phyloP scores from a whole-genome alignment of 2,329 filamentous ascomycete species.

The Colletotrichum theobromicola region DNA sequence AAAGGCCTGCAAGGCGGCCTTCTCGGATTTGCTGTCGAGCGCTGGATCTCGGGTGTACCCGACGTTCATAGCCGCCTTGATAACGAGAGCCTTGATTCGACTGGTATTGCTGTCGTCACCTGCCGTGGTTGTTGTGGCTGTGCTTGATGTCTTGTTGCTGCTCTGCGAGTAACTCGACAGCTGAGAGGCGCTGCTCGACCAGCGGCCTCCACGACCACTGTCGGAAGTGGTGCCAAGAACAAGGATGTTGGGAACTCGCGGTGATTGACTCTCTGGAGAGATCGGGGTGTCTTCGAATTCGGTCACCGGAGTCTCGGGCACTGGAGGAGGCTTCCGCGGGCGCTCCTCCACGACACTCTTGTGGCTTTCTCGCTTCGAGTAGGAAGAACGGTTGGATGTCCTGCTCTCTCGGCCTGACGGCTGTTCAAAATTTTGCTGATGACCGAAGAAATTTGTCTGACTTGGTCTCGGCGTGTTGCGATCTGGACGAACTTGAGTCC shows the following conservation, averaged over 20 bases:
- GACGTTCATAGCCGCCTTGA: constrained; percentile 85
- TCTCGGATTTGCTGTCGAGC: constrained; percentile 46
- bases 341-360: constrained; percentile 56
- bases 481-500: constrained; percentile 87
- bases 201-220: constrained; percentile 67
- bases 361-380: constrained; percentile 59
- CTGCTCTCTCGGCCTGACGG: constrained; percentile 52
- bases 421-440: constrained; percentile 52
- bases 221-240: constrained; percentile 76
- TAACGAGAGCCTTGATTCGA: constrained; percentile 78
- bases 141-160: constrained; percentile 70
- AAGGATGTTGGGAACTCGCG: constrained; percentile 84
- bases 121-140: constrained; percentile 71
- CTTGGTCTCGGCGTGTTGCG: constrained; percentile 83
- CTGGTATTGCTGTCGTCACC: constrained; percentile 79
- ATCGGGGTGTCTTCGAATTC: constrained; percentile 92
- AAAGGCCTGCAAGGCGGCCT: constrained; percentile 71
- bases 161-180: constrained; percentile 80
- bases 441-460: constrained; percentile 72
- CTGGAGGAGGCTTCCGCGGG: constrained; percentile 51
- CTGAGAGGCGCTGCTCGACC: constrained; percentile 83
- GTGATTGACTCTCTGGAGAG: constrained; percentile 78
- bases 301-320: constrained; percentile 91
- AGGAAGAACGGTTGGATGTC: constrained; percentile 55
- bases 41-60: constrained; percentile 72